Percentiles rank a stretch among this genome's conserved stretches.
These are phyloP conservation scores for Chalciporus piperatoides DNA, from an alignment of 1,284 basidiomycete genomes.

Conservation along the genomic window DNA sequence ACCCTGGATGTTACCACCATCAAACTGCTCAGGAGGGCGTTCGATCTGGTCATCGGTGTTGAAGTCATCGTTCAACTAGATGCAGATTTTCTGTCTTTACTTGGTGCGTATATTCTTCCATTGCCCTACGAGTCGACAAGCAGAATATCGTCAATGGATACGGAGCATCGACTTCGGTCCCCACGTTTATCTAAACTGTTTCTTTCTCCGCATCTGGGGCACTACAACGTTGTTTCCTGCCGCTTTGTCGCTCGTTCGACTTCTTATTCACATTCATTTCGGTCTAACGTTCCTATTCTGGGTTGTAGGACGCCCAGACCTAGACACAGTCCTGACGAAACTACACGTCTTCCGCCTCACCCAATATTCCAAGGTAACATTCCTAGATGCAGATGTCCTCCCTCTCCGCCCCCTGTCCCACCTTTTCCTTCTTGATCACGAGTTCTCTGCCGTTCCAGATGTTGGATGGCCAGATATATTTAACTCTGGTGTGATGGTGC, in stretches of 20 bases:
- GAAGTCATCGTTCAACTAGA: constrained; percentile 75
- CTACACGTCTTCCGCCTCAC: constrained; percentile 90
- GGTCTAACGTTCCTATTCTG: constrained; percentile 19
- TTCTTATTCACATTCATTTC: constrained; percentile 7
- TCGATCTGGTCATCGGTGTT: constrained; percentile 86
- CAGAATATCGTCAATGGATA: background rate
- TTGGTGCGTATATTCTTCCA: constrained; percentile 58
- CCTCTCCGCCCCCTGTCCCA: constrained; percentile 85
- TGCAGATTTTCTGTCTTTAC: constrained; percentile 63
- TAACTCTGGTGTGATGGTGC: constrained; percentile 93
- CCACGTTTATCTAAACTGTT: constrained; percentile 3
- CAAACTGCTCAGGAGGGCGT: constrained; percentile 76
- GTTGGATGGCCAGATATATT: constrained; percentile 99
- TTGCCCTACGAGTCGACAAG: constrained; percentile 2
- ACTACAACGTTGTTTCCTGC: constrained; percentile 24
- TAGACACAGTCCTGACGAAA: constrained; percentile 91
- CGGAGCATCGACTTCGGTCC: constrained; percentile 8
- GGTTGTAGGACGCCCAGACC: constrained; percentile 81
- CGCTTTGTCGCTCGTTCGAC: constrained; percentile 11
- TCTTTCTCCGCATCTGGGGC: constrained; percentile 5
- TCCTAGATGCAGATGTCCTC: constrained; percentile 95
- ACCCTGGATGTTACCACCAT: constrained; percentile 86
- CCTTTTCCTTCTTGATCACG: constrained; percentile 74
- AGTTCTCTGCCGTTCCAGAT: constrained; percentile 89
- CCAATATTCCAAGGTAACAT: constrained; percentile 86